Evolutionary conservation across 116 monocot genomes (phyloP), one percentile per base, ranked within the genome.

Genomic region (Phalaenopsis hybrid): DNA sequence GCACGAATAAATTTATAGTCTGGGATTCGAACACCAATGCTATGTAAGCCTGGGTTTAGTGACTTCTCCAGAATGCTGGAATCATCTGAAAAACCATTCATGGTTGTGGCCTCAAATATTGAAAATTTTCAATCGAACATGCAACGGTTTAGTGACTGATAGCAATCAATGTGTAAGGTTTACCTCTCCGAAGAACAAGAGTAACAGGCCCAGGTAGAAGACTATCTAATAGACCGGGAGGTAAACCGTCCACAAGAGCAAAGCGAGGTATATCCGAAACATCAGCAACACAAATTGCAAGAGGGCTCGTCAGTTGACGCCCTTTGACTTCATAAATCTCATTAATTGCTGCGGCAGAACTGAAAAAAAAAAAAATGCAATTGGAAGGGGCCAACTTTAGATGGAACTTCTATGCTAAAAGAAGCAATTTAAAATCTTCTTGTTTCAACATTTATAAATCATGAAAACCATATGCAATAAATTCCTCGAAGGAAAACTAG

Each of bases 201-300:
- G 98, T 98, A 3, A 95, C 95, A 41, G 98, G 95, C 80, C 95
- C 98, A 16, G 98, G 98, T 76, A 98, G 92, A 63, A 98, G 91
- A 75, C 76, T 74, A 55, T 93, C 85, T 72, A 98, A 89, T 70
- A 98, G 82, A 4, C 92, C 92, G 55, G 83, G 74, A 67, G 94
- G 96, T 81, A 97, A 79, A 82, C 92, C 88, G 41, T 89, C 84
- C 44, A 88, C 88, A 68, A 59, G 46, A 28, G 94, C 91, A 81
- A 90, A 98, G 16, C 91, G 85, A 79, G 92, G 77, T 79, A 94
- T 98, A 75, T 98, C 98, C 58, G 90, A 84, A 5, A 94, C 92
- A 87, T 98, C 93, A 82, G 93, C 91, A 84, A 98, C 93, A 85
- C 92, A 95, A 81, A 98, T 93, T 67, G 98, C 95, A 65, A 98